Conservation (phyloP, 768 basidiomycete species). For the Kwoniella newhampshirensis region DNA sequence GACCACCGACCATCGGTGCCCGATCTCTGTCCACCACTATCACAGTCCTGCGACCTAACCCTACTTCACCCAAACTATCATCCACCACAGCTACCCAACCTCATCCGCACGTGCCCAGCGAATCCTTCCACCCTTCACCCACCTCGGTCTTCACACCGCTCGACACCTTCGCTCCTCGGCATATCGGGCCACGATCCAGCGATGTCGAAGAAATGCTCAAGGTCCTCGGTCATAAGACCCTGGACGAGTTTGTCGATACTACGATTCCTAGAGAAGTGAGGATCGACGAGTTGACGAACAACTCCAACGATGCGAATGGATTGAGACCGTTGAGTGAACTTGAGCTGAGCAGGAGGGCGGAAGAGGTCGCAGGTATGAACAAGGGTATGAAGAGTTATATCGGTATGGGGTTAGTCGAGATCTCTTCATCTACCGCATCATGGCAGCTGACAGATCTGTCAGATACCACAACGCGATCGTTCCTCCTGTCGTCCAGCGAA, state of each 20-base stretch:
- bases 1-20: slow-evolving; percentile 6
- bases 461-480: slow-evolving; percentile 86
- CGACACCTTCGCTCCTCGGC: slow-evolving; percentile 85
- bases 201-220: slow-evolving; percentile 81
- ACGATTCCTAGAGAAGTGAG: slow-evolving; percentile 81
- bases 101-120: slow-evolving; percentile 30
- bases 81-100: slow-evolving; percentile 49
- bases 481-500: slow-evolving; percentile 91
- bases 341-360: slow-evolving; percentile 73
- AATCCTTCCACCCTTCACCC: slow-evolving; percentile 37
- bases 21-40: slow-evolving; percentile 23
- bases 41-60: slow-evolving; percentile 17
- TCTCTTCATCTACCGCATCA: neutral
- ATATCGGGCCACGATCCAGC: slow-evolving; percentile 84
- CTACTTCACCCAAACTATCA: slow-evolving; percentile 22
- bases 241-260: slow-evolving; percentile 82
- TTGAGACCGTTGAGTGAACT: slow-evolving; percentile 81
- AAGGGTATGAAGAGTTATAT: slow-evolving; percentile 87
- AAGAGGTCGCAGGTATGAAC: slow-evolving; percentile 74
- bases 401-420: slow-evolving; percentile 70
- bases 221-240: slow-evolving; percentile 75
- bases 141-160: slow-evolving; percentile 72
- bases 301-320: slow-evolving; percentile 63
- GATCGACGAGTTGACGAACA: slow-evolving; percentile 58
- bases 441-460: slow-evolving; percentile 5